A percentile compares a stretch with the other conserved stretches of the same genome.
Conservation (phyloP, 1,139 yeast species). For the Suhomyces bolitotheri region DNA sequence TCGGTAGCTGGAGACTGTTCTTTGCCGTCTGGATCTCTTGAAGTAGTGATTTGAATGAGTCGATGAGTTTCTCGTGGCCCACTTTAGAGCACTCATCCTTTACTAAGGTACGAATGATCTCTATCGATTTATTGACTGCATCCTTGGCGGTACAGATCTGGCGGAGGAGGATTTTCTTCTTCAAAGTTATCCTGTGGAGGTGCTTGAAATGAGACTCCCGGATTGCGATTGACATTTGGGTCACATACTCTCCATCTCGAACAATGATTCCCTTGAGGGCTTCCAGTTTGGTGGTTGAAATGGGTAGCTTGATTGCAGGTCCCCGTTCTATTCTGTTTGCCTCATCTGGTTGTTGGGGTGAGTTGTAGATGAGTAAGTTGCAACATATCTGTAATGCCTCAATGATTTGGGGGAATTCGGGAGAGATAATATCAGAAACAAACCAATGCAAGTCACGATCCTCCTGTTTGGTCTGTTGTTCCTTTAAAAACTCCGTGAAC, state of each 20-base stretch:
- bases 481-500: slow-evolving; percentile 5
- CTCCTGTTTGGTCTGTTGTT: slow-evolving; percentile 17
- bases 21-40: slow-evolving; percentile 36
- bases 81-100: slow-evolving; percentile 9
- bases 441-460: slow-evolving; percentile 47
- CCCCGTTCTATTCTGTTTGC: slow-evolving; percentile 32
- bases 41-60: slow-evolving; percentile 29
- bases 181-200: slow-evolving; percentile 27
- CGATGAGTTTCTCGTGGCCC: slow-evolving; percentile 20
- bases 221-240: slow-evolving; percentile 30
- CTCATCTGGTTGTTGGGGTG: slow-evolving; percentile 41
- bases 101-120: slow-evolving; percentile 23
- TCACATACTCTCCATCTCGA: slow-evolving; percentile 43
- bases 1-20: slow-evolving; percentile 41
- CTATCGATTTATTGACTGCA: slow-evolving; percentile 35
- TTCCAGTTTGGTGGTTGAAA: slow-evolving; percentile 42
- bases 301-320: slow-evolving; percentile 42
- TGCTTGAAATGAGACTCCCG: slow-evolving; percentile 34
- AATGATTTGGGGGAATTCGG: slow-evolving; percentile 42
- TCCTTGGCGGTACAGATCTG: slow-evolving; percentile 37
- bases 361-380: slow-evolving; percentile 38
- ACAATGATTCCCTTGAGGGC: slow-evolving; percentile 42
- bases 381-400: slow-evolving; percentile 44
- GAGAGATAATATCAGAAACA: slow-evolving; percentile 29
- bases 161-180: slow-evolving; percentile 32